Conservation (phyloP, 306 rosid genomes). For the Morella rubra region DNA sequence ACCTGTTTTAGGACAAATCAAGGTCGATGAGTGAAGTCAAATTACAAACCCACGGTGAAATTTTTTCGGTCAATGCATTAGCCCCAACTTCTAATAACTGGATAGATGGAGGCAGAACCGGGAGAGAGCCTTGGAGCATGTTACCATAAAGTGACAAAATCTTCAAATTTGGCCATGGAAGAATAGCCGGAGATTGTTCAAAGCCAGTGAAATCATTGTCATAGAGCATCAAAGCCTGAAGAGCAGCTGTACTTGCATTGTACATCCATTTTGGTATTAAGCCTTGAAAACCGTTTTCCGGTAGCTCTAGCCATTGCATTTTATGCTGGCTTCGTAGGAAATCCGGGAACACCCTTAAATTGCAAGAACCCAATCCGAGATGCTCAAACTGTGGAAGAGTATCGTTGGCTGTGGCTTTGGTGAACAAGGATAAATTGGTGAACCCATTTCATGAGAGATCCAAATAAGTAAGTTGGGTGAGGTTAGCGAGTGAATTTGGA, state of each 20-base stretch:
- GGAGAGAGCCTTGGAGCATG: not conserved
- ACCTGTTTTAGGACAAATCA: slow-evolving; percentile 16
- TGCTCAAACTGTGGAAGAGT: not conserved
- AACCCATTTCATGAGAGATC: not conserved
- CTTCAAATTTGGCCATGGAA: not conserved
- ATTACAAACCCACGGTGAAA: slow-evolving; percentile 4
- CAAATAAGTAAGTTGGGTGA: not conserved
- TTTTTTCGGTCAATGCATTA: not conserved
- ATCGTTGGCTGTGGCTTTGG: not conserved
- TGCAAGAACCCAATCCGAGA: not conserved
- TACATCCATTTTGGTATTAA: not conserved
- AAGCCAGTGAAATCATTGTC: not conserved
- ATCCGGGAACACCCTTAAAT: not conserved
- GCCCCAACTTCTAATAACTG: not conserved
- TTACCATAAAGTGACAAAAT: not conserved
- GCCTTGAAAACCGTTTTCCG: not conserved
- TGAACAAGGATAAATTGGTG: not conserved
- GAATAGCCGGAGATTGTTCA: not conserved
- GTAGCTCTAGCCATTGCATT: not conserved
- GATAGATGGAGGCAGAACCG: not conserved
- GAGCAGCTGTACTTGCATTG: not conserved
- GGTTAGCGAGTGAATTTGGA: not conserved
- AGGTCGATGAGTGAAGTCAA: not conserved
- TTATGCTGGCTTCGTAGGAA: not conserved
- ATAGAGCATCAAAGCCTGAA: not conserved